Evolutionary conservation across 805 yeast genomes (phyloP), one percentile per base, ranked within the genome.

Genomic region (Kluyveromyces aestuarii): DNA sequence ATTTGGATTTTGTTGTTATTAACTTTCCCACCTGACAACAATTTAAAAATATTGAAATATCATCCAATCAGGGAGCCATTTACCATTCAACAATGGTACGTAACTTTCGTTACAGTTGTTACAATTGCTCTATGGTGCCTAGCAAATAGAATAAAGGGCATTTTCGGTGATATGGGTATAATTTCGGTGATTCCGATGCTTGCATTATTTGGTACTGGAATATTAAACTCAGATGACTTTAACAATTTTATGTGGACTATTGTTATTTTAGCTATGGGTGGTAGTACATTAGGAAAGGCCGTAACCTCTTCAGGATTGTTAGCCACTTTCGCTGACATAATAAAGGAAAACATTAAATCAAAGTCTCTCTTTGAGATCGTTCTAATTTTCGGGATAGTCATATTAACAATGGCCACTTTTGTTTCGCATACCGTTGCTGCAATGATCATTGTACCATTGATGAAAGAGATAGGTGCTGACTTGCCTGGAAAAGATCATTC

Each of bases 351-450:
- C 50, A 86, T 91, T n/a, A 75, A 75, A 49, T 81, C 75, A 33
- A 75, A 85, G 52, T 80, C 87, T 8, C 65, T 88, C 38, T 88
- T 84, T 60, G 81, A 84, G 2, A 83, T 93, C 37, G 74, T 86
- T 55, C 61, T 86, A 8, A 75, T 85, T 2, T 91, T 93, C 63
- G 97, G 98, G 3, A 68, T 85, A 16, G 77, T 91, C 55, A 84
- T 89, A 41, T 70, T 90, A 40, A 76, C 80, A 2, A 82, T 89
- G 71, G 98, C 98, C 1, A 90, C 98, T 0, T 93, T 93, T 69
- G 95, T 93, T 11, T 86, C 96, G 14, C 99, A 91, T 64, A 93
- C 98, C 0, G 99, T 91, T 33, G 97, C 98, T 1, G 98, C 98
- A 0, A 75, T 93, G 64, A 93, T 93, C 50, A 79, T 91, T 46